Evolutionary conservation across 176 grass and related monocot species (phyloP), one percentile per base, ranked within the genome.

Genomic region (Calamus simplicifolius): DNA sequence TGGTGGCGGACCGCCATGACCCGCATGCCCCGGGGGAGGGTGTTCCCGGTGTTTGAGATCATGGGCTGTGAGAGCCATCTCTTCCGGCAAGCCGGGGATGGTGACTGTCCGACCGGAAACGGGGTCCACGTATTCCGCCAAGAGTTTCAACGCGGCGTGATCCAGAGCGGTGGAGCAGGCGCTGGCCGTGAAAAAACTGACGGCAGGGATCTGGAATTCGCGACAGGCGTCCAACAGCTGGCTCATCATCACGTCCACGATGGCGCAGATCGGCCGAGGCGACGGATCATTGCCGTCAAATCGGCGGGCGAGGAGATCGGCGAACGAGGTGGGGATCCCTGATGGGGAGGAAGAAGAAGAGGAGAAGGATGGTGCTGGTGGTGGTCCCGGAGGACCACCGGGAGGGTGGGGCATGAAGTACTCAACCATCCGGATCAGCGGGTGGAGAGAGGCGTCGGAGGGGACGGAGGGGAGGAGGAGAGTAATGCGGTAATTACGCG

Each of bases 171-270:
- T 51, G 56, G 56, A 61, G 38, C 78, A 81, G 25, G 78, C 78
- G 55, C 78, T 75, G 10, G 71, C 8, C 27, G 78, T 75, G 71
- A 81, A 81, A n/a, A 81, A 68, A 48, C 50, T 63, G 15, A 68
- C 71, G 1, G 43, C 43, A 0, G 38, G 65, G 29, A 81, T 35
- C 2, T 55, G 58, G 49, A 66, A 70, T 27, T 64, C 57, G 14
- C 12, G 49, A 31, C 78, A 81, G 12, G 69, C 50, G 29, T 51
- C 26, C 17, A 75, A 49, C 49, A 74, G 55, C 23, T 63, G 52
- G 7, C 52, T 57, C 48, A 62, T 62, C 64, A 75, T 81, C 51
- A 75, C 71, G 30, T 81, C 78, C 0, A 81, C 51, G 15, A 81
- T 58, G 15, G 55, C 78, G 10, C 71, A 81, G 18, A 81, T 29